phyloP scores from a whole-genome alignment of 228 moss, liverwort and hornwort genomes.

The Sphagnum magellanicum region DNA sequence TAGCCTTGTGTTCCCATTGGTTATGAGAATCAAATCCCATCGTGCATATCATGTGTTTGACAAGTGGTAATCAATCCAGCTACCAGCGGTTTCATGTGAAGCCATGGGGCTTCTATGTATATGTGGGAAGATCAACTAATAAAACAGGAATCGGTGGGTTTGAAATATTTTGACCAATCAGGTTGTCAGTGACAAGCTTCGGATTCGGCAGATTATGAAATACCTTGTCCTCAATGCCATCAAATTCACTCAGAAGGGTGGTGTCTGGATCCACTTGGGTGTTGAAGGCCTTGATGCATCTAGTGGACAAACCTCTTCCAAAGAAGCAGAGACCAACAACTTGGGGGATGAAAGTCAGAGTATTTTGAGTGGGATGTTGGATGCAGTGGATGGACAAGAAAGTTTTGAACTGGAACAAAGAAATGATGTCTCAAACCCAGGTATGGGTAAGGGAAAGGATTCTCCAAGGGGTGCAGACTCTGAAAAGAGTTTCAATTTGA shows the following conservation, averaged over 20 bases:
- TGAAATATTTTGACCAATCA: background rate
- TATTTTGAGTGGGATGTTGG: background rate
- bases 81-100: no score
- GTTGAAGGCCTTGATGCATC: background rate
- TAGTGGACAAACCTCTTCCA: background rate
- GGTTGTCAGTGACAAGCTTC: constrained; percentile 12
- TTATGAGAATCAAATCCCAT: no score
- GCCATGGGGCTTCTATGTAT: no score
- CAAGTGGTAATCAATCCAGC: no score
- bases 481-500: background rate
- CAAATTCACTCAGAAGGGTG: constrained; percentile 17
- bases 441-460: background rate
- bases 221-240: constrained; percentile 16
- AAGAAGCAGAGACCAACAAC: background rate
- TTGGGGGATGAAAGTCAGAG: background rate
- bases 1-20: no score
- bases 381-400: background rate
- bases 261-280: constrained; percentile 9
- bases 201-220: constrained; percentile 16
- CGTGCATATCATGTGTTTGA: no score
- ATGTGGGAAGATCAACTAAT: no score
- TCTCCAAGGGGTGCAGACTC: background rate
- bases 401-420: background rate
- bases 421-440: background rate
- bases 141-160: no score